Percentiles rank a stretch among this genome's conserved stretches.
Conservation (phyloP, 306 rosid genomes). For the Gastrolobium bilobum region DNA sequence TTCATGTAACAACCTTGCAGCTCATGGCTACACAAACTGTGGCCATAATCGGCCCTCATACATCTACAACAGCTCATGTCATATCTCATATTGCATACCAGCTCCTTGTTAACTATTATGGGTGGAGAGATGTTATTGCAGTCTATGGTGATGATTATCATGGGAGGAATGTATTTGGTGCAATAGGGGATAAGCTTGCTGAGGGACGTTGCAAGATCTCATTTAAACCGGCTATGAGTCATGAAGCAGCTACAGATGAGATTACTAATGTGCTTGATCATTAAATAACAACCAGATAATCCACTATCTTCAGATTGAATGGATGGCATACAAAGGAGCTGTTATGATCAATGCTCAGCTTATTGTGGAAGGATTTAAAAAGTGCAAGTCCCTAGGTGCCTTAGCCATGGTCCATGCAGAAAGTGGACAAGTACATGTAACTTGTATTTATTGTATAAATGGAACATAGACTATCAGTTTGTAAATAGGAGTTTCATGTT, state of each 20-base stretch:
- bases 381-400: too few species aligned
- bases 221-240: conserved; percentile 75
- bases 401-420: too few species aligned
- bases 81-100: conserved; percentile 90
- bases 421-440: too few species aligned
- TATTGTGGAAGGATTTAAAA: too few species aligned
- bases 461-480: too few species aligned
- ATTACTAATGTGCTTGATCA: conserved; percentile 81
- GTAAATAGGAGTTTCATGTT: too few species aligned
- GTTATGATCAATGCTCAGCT: too few species aligned
- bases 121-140: conserved; percentile 90
- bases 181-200: conserved; percentile 81
- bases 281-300: conserved; percentile 64
- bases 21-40: conserved; percentile 86
- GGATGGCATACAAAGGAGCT: conserved; percentile 79
- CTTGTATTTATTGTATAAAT: too few species aligned
- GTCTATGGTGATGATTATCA: conserved; percentile 88
- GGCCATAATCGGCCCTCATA: conserved; percentile 95
- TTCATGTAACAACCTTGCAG: conserved; percentile 70
- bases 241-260: conserved; percentile 59
- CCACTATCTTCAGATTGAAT: conserved; percentile 56
- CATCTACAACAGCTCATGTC: conserved; percentile 85
- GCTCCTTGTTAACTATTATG: conserved; percentile 73
- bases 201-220: conserved; percentile 89
- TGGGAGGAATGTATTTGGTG: conserved; percentile 88